Conservation (phyloP, 2,329 filamentous ascomycete species). For the Pestalotiopsis sp. region DNA sequence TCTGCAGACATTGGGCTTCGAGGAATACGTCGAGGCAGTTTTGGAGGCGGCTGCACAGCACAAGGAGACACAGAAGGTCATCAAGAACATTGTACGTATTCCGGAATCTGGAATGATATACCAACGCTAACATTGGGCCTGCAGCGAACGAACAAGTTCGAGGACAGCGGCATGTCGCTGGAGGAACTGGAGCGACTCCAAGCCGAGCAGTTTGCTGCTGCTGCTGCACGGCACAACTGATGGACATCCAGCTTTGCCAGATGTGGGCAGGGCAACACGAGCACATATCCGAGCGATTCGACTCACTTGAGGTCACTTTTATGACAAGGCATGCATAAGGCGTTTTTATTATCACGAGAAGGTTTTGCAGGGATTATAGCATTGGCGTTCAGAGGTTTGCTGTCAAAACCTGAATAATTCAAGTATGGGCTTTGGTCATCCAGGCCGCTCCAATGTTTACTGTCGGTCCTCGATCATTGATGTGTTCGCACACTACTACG, state of each 20-base stretch:
- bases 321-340: conserved; percentile 13
- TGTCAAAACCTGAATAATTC: conserved; percentile 1
- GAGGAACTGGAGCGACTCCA: conserved; percentile 89
- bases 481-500: no score
- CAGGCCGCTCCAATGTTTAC: background rate
- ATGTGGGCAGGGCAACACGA: background rate
- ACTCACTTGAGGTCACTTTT: background rate
- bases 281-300: background rate
- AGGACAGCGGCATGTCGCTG: conserved; percentile 87
- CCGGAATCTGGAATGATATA: conserved; percentile 42
- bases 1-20: conserved; percentile 87
- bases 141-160: conserved; percentile 95
- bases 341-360: conserved; percentile 12
- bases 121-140: conserved; percentile 49
- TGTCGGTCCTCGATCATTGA: background rate
- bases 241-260: background rate
- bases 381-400: conserved; percentile 13
- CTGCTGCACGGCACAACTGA: conserved; percentile 30
- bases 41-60: conserved; percentile 56
- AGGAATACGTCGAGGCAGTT: conserved; percentile 88
- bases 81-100: conserved; percentile 29
- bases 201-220: conserved; percentile 79
- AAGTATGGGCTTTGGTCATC: background rate
- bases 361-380: conserved; percentile 11
- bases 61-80: conserved; percentile 88